A percentile compares a stretch with the other conserved stretches of the same genome.
Conservation (phyloP, 768 basidiomycete genomes). For the Amanita pallidorosea region DNA sequence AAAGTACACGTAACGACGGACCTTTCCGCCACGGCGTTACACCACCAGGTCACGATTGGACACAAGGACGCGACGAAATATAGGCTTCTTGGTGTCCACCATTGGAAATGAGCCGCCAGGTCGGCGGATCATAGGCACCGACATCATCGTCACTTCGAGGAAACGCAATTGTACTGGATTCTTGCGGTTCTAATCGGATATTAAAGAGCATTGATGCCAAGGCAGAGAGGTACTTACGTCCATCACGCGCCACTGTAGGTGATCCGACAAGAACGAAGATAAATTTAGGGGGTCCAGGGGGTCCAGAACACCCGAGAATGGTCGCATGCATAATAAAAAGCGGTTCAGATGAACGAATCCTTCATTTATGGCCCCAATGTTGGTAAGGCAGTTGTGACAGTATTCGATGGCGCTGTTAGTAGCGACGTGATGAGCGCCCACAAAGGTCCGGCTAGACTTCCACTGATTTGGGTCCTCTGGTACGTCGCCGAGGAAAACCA, state of each 20-base stretch:
- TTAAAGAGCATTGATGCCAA: not conserved
- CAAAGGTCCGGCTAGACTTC: slow-evolving; percentile 22
- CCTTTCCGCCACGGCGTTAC: no score
- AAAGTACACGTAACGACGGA: no score
- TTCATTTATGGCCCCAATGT: slow-evolving; percentile 21
- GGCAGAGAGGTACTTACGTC: slow-evolving; percentile 18
- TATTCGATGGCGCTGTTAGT: slow-evolving; percentile 20
- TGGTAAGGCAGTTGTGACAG: slow-evolving; percentile 29
- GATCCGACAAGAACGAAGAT: slow-evolving; percentile 24
- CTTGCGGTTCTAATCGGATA: not conserved
- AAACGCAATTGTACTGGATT: slow-evolving; percentile 7
- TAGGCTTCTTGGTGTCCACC: not conserved
- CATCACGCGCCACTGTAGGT: slow-evolving; percentile 30
- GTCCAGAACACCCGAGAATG: slow-evolving; percentile 18
- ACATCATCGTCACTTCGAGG: slow-evolving; percentile 10
- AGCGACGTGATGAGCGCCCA: slow-evolving; percentile 34
- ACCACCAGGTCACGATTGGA: not conserved
- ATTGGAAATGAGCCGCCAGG: slow-evolving; percentile 7
- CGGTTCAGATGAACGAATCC: slow-evolving; percentile 35
- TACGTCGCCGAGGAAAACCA: slow-evolving; percentile 35
- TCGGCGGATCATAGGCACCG: slow-evolving; percentile 7
- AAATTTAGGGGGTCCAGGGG: not conserved
- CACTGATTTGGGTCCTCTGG: slow-evolving; percentile 29
- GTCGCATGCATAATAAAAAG: slow-evolving; percentile 24
- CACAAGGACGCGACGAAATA: not conserved